Base-by-base conservation (phyloP, 2,329 filamentous ascomycete species). In the Endocalyx cinctus region DNA sequence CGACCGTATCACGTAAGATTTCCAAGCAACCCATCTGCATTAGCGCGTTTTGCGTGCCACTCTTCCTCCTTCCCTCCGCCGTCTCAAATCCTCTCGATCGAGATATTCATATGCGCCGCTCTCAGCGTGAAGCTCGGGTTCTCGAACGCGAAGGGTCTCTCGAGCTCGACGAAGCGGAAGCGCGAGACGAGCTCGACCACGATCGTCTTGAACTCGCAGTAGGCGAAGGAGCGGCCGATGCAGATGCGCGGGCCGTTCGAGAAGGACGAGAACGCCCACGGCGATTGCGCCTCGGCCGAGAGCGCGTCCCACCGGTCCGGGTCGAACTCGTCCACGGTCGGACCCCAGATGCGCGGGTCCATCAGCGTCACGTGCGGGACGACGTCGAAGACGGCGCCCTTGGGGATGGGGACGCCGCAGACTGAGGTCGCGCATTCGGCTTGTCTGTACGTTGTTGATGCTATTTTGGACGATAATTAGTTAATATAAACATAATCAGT, bases 331-430 rank as follows among this genome's bases (percentile, higher is more conserved):
- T 54, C 47, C 5, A 52, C 61, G 17, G 62, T 55, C 0, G 48
- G 39, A 1, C 62, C 64, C 64, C 64, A 67, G 29, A 66, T 50
- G 0, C 36, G 30, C 1, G 56, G 55, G 39, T 59, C 57, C 5
- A 53, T 46, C 41, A 62, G 56, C 13, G 60, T 51, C 17, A 64
- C 54, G 5, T 54, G 51, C 1, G 62, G 59, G 11, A 57, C 52
- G 16, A 64, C 45, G 28, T 58, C 48, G 2, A 66, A 37, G 3
- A 52, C 42, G 0, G 63, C 65, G 4, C 57, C 60, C 31, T 54
- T 57, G 5, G 62, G 60, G 5, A 66, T 50, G 4, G 50, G 38
- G 0, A 54, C 45, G 2, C 55, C 62, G 7, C 55, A 51, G 16
- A 66, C 46, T 0, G 47, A 46, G 1, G 58, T 48, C 23, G 65